Base-by-base conservation (phyloP, 495 filamentous ascomycete species). In the Chaetomium fimeti region DNA sequence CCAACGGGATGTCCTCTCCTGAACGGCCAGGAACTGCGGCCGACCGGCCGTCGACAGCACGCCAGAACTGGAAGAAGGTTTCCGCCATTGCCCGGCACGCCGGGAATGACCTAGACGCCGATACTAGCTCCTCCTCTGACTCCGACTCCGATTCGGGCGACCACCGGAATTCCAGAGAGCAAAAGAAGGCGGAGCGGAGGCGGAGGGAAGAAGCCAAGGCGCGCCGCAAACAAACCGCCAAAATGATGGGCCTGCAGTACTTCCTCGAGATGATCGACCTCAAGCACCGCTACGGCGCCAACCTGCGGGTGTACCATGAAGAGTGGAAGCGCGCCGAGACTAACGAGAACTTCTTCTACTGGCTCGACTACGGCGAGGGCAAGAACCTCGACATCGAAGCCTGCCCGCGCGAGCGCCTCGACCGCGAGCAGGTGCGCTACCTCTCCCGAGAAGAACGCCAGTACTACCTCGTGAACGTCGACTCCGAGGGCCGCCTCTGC, bases 231-330 rank as follows among this genome's bases (percentile, higher is more conserved):
- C 79, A 86, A 63, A 82, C 79, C 2, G 85, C 91, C 1, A 90
- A 88, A 72, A 86, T 84, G 67, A 93, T 97, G 91, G 92, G 91
- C 57, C 74, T 96, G 38, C 88, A 88, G 65, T 97, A 97, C 72
- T 96, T 95, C 66, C 79, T 97, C 5, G 93, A 97, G 72, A 93
- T 97, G 89, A 90, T 97, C 18, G 92, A 97, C 70, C 74, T 83
- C 7, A 92, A 95, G 74, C 93, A 97, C 69, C 85, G 93, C 3
- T 93, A 96, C 72, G 93, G 93, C 2, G 85, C 84, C 32, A 94
- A 97, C 68, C 76, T 97, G 40, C 82, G 88, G n/a, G 81, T 84
- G 15, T 97, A 97, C 68, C 93, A 97, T 72, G 81, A 82, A 43
- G 85, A 88, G 61, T 97, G 93, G 93, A 91, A 92, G 73, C 83